Percentiles rank a stretch among this genome's conserved stretches.
These are phyloP conservation scores for Echria macrotheca DNA, from an alignment of 495 filamentous ascomycete species.

Conservation along the genomic window DNA sequence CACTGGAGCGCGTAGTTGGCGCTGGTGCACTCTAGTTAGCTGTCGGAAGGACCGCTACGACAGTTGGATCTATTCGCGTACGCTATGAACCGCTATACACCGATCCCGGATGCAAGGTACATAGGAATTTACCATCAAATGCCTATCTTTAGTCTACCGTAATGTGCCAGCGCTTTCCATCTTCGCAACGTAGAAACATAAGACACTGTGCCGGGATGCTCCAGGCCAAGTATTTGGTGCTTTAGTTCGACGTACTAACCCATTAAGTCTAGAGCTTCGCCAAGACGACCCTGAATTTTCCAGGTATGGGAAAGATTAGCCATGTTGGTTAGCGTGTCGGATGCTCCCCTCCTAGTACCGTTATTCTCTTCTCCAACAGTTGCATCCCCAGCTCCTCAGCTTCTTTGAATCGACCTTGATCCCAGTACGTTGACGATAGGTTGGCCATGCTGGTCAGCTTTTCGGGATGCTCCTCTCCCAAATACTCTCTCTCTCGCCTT, in stretches of 20 bases:
- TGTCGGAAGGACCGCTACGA: too few species aligned
- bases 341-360: background rate
- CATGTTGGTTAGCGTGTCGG: background rate
- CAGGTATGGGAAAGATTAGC: background rate
- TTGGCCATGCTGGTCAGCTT: background rate
- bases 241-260: background rate
- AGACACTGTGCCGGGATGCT: background rate
- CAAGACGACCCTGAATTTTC: background rate
- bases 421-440: background rate
- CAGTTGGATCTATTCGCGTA: too few species aligned
- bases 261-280: background rate
- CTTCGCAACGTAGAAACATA: too few species aligned
- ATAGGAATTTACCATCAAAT: too few species aligned
- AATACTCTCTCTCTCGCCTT: too few species aligned
- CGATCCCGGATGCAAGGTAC: too few species aligned
- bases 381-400: background rate
- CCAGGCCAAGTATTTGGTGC: background rate
- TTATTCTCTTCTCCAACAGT: background rate
- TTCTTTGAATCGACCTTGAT: background rate
- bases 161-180: too few species aligned
- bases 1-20: too few species aligned
- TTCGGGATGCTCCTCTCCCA: background rate
- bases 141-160: too few species aligned
- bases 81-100: too few species aligned
- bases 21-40: too few species aligned